These are phyloP conservation scores for Aspergillus funiculosus DNA, from an alignment of 495 filamentous ascomycete genomes.

Conservation along the genomic window DNA sequence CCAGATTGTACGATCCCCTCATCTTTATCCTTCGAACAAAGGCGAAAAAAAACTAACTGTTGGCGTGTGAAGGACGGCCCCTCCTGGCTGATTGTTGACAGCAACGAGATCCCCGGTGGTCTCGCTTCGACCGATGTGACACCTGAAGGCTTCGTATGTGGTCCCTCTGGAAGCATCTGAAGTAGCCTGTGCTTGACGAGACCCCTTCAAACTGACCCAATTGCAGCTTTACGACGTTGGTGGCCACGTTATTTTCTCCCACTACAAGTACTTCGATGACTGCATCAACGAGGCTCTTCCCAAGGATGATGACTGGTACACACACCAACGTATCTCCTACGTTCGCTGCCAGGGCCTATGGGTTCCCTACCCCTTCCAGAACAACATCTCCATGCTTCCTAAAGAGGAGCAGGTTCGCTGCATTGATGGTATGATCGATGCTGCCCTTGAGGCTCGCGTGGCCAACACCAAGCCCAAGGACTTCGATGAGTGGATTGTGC, in stretches of 20 bases:
- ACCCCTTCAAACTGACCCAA: constrained; percentile 13
- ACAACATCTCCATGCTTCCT: constrained; percentile 98
- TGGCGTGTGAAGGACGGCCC: constrained; percentile 60
- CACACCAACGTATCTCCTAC: constrained; percentile 97
- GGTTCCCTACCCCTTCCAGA: constrained; percentile 99
- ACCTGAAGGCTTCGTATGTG: constrained; percentile 92
- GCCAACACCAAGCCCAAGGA: constrained; percentile 84
- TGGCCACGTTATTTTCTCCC: constrained; percentile 99
- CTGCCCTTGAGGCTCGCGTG: constrained; percentile 77
- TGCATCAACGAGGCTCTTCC: constrained; percentile 95
- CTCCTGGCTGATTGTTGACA: constrained; percentile 95
- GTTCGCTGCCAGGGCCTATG: constrained; percentile 93
- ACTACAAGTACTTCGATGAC: constrained; percentile 99
- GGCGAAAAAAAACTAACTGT: constrained; percentile 13
- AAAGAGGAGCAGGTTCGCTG: constrained; percentile 95
- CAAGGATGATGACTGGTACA: constrained; percentile 91
- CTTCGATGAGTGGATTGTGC: constrained; percentile 98
- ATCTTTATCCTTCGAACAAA: constrained; percentile 7
- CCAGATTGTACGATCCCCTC: constrained; percentile 67
- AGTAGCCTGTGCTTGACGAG: not conserved
- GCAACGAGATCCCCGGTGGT: constrained; percentile 89
- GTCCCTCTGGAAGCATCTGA: not conserved
- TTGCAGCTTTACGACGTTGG: constrained; percentile 94
- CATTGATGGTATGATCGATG: constrained; percentile 96
- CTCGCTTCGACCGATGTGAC: constrained; percentile 96